Evolutionary conservation across 306 rosid species (phyloP), one percentile per base, ranked within the genome.

Genomic region (Potentilla sterilis): DNA sequence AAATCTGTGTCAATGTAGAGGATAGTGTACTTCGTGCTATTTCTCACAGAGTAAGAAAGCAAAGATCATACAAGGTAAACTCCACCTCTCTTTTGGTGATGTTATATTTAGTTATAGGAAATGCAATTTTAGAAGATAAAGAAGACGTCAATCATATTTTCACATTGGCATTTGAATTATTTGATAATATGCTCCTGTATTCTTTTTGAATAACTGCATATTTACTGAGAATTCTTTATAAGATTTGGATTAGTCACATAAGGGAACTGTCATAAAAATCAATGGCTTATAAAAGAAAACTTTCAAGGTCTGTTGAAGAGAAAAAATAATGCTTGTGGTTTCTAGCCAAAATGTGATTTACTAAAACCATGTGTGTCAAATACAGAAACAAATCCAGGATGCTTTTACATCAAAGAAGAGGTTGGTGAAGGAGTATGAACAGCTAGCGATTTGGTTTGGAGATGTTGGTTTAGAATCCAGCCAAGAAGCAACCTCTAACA

Each of bases 381-480:
- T 70, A 6, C 42, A 95, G 98, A 83, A 86, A 87, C 87, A 81
- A 85, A 89, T 95, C 77, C 87, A 65, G 76, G 97, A 89, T 75
- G 94, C 90, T 46, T 83, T 95, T 81, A 22, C 87, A 81, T 84
- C 93, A 2, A 92, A 83, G 84, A 95, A 82, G 91, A 88, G 87
- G 85, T 74, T 88, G 84, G 86, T 80, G 58, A 90, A 88, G 88
- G 97, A 92, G 81, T 92, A 95, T 41, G 91, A 95, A 78, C 93
- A 83, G 80, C 89, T 95, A 28, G 95, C 93, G 38, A 85, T 92
- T 81, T 95, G 97, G 97, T 89, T 81, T 55, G 99, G 97, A 67
- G 97, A 90, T 49, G 18, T 75, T 19, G 89, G 84, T 70, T 64
- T 85, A 16, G 85, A 81, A 65, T 75, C 83, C 38, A 78, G 75